Evolutionary conservation across 768 basidiomycete species (phyloP), one percentile per base, ranked within the genome.

Genomic region (Serendipita indica): DNA sequence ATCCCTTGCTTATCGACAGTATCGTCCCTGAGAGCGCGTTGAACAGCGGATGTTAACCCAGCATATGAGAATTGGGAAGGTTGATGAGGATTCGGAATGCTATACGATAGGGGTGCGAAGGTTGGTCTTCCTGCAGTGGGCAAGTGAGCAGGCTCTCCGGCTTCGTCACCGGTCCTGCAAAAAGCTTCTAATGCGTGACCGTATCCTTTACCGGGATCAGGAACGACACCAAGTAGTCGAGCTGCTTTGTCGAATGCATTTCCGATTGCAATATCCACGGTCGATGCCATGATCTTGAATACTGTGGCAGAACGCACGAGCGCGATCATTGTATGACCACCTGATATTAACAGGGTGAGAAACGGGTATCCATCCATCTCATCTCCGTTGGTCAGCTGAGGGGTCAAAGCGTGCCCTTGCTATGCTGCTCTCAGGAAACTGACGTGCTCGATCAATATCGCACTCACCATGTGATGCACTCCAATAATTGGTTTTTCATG

Each of bases 391-490:
- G 91, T 89, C 13, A 94, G 75, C 25, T 88, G 69, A 0, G 85
- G 76, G 0, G 89, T 93, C 0, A 93, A 73, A 0, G 93, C 88
- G 66, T 96, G 94, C 0, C 87, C 93, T 89, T 93, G 91, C 90
- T 92, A n/a, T n/a, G n/a, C n/a, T n/a, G n/a, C n/a, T n/a, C n/a
- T n/a, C n/a, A n/a, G n/a, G n/a, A n/a, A n/a, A n/a, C n/a, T n/a
- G n/a, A n/a, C n/a, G n/a, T n/a, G n/a, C n/a, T n/a, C n/a, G n/a
- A n/a, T n/a, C n/a, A n/a, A n/a, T n/a, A n/a, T n/a, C 52, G 7
- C 39, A 66, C 73, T 46, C 34, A 90, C 92, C 93, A 97, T 98
- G 65, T 98, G 93, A 70, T 97, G 89, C 3, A 96, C 88, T 2
- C 91, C 91, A 2, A 94, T 78, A 3, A 94, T 60, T 0, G 91